phyloP scores from a whole-genome alignment of 768 basidiomycete genomes.

The Leccinum boreale region DNA sequence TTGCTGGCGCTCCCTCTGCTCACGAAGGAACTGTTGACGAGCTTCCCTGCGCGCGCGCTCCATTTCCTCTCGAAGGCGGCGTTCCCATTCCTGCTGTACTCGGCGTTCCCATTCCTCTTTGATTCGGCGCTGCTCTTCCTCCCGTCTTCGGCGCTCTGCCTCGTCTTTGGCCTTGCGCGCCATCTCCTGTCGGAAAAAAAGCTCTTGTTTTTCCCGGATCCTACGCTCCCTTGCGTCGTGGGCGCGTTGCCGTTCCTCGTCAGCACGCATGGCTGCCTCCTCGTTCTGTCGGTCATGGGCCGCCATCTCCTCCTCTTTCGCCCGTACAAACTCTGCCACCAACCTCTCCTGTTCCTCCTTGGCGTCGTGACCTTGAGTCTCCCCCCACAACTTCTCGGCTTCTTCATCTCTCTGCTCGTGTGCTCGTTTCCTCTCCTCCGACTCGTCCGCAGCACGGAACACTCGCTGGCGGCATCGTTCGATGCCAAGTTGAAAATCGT shows the following conservation, averaged over 20 bases:
- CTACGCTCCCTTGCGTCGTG: conserved; percentile 24
- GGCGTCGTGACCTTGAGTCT: conserved; percentile 13
- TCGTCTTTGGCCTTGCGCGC: conserved; percentile 15
- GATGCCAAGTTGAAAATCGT: conserved; percentile 10
- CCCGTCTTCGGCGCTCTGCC: conserved; percentile 3
- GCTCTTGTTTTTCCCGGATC: conserved; percentile 23
- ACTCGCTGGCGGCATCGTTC: conserved; percentile 19
- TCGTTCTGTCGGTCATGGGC: conserved; percentile 8
- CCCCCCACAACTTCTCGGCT: conserved; percentile 16
- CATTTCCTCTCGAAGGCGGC: conserved; percentile 6
- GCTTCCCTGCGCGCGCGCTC: not conserved
- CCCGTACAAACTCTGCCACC: conserved; percentile 21
- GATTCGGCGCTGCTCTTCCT: not conserved
- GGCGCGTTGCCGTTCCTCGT: conserved; percentile 14
- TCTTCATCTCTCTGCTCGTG: conserved; percentile 18
- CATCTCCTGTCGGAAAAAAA: conserved; percentile 1
- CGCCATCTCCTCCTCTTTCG: conserved; percentile 3
- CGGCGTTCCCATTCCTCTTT: conserved; percentile 13
- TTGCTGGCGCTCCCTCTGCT: not conserved
- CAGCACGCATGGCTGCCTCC: conserved; percentile 13
- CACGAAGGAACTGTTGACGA: not conserved
- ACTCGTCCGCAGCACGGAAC: conserved; percentile 21
- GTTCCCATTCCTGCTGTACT: conserved; percentile 1
- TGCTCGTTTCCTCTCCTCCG: conserved; percentile 11
- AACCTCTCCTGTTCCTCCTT: conserved; percentile 13